Conservation (phyloP, 768 basidiomycete species). For the Botryobasidium botryosum region DNA sequence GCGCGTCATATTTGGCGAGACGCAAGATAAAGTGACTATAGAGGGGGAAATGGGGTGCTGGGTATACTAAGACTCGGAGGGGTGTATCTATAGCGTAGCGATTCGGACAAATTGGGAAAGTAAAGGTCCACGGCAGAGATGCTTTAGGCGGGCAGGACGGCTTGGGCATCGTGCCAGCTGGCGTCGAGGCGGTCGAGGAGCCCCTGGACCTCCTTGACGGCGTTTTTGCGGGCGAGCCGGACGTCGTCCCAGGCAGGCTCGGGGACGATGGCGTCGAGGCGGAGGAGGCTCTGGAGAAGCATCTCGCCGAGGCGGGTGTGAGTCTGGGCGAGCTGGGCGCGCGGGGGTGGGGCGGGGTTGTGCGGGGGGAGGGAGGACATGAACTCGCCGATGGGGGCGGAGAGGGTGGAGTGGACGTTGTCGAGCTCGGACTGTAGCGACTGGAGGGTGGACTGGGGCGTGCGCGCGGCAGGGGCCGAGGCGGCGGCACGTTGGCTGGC, state of each 20-base stretch:
- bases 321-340: too few relatives aligned
- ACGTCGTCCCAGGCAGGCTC: conserved; percentile 66
- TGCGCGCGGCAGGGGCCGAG: conserved; percentile 10
- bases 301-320: conserved; percentile 57
- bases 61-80: too few relatives aligned
- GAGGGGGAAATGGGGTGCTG: too few relatives aligned
- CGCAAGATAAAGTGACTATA: too few relatives aligned
- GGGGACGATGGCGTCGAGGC: conserved; percentile 64
- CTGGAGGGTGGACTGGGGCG: conserved; percentile 34
- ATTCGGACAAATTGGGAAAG: too few relatives aligned
- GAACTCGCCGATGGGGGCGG: conserved; percentile 41
- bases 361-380: conserved; percentile 20
- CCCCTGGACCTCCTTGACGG: conserved; percentile 70
- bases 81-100: too few relatives aligned
- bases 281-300: conserved; percentile 71
- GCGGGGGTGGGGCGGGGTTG: conserved; percentile 16
- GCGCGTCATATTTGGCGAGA: too few relatives aligned
- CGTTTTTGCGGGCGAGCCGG: conserved; percentile 63
- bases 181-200: conserved; percentile 66
- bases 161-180: conserved; percentile 36
- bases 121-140: too few relatives aligned
- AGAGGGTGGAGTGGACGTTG: conserved; percentile 34
- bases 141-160: too few relatives aligned
- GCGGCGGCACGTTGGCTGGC: conserved; percentile 10
- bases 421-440: conserved; percentile 38